Percentiles rank a stretch among this genome's conserved stretches.
These are phyloP conservation scores for Flaveria ramosissima DNA, from an alignment of 129 eudicot genomes.

Conservation along the genomic window DNA sequence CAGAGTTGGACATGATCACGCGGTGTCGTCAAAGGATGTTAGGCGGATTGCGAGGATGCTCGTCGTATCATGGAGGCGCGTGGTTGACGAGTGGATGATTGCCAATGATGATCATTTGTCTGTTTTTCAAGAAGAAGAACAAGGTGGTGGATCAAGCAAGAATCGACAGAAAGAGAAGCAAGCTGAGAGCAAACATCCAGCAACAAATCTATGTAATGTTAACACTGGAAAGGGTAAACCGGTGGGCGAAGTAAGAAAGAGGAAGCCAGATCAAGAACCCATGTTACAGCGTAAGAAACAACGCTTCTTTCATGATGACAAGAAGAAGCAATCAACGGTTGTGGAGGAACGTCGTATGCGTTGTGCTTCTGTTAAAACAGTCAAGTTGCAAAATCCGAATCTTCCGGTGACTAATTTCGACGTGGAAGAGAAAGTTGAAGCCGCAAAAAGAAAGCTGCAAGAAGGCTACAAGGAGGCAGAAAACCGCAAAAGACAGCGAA, in stretches of 20 bases:
- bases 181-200: background rate
- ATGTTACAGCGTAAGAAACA: too few relatives aligned
- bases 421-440: slow-evolving; percentile 1
- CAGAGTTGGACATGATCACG: background rate
- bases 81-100: slow-evolving; percentile 6
- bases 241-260: too few relatives aligned
- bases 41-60: background rate
- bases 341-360: background rate
- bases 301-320: too few relatives aligned
- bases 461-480: background rate
- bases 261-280: background rate
- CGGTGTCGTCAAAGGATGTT: background rate
- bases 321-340: background rate
- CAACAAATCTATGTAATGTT: background rate
- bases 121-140: background rate
- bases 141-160: background rate
- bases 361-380: background rate
- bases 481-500: background rate
- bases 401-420: background rate
- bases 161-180: background rate
- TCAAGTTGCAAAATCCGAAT: background rate
- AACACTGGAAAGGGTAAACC: too few relatives aligned
- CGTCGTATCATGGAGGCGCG: background rate
- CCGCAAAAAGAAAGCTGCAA: slow-evolving; percentile 7
- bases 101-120: background rate